Evolutionary conservation across 129 eudicot genomes (phyloP), one percentile per base, ranked within the genome.

Genomic region (Arctium minus): DNA sequence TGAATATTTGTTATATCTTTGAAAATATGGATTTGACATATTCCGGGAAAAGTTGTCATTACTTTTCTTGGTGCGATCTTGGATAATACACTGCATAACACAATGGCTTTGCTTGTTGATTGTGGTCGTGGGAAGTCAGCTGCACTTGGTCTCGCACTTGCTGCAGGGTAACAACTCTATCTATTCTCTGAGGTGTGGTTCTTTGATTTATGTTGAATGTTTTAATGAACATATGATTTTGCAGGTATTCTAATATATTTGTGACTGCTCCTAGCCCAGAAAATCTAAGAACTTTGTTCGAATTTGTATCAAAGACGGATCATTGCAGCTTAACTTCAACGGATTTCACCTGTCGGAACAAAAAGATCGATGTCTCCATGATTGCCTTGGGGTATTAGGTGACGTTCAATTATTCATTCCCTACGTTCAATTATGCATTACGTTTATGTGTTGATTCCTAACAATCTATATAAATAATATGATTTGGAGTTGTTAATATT

Each of bases 101-200:
- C 99, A 33, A 93, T 96, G 33, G 97, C 99, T 68, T 85, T 93
- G 78, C 97, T 96, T 90, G 91, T 97, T 83, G 93, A 92, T 79
- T 93, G 99, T 86, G 99, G 99, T 3, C 99, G 99, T 77, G 99
- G 99, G 72, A 96, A 96, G 87, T 96, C 99, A 12, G 99, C 99
- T 48, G 97, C 99, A 31, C 97, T 96, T 82, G 99, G 99, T 86
- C 88, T 96, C 38, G 92, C 99, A 83, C 79, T 95, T 86, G 97
- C 97, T 85, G 92, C 97, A 74, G 99, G 97, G 99, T 94, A 87
- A 39, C 76, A 42, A 50, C 56, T 53, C 75, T 60, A 22, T 32
- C n/a, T 75, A 30, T 69, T 39, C 5, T 15, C 1, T 27, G 9
- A 33, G n/a, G 18, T 18, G 13, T 81, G 72, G 5, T n/a, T 48